Evolutionary conservation across 2,329 filamentous ascomycete species (phyloP), one percentile per base, ranked within the genome.

Genomic region (Ophiocordyceps camponoti-leonardi): DNA sequence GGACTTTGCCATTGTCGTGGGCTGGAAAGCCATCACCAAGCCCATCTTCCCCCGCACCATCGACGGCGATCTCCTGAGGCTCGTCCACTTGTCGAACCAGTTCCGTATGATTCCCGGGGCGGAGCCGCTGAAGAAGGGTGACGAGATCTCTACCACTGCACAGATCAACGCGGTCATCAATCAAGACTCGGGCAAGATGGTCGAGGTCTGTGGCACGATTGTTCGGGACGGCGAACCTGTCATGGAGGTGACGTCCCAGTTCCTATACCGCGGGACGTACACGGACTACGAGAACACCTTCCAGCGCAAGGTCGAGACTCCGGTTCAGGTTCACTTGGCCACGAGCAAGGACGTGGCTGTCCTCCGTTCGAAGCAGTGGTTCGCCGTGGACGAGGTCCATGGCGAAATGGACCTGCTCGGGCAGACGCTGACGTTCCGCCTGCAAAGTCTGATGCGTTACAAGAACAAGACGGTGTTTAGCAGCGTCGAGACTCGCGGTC

Each of bases 21-120:
- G 88, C 50, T 95, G 88, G 88, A 96, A 98, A 69, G 92, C 92
- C 41, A 98, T 98, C 58, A 98, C 88, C 12, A 96, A 96, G 74
- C 92, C 92, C 14, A 98, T 98, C 64, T 98, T 98, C 75, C 92
- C 92, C 52, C 81, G 87, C 54, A 86, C 80, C 49, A 96, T 98
- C 56, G 92, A 98, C 55, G 92, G 93, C 52, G 92, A 98, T 60
- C 71, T 98, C 45, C 74, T 98, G 49, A 95, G 94, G 68, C 79
- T 98, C 45, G 90, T 98, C 13, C 92, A 98, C 66, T 68, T 98
- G 49, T 96, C 92, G 43, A 98, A 98, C 63, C 82, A 85, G 50
- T 98, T 96, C 81, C 84, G 92, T 56, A 98, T 98, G 92, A 77
- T 96, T 53, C 88, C 92, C 28, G 92, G 93, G 46, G 92, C 90